Evolutionary conservation across 2,329 filamentous ascomycete species (phyloP).

Genomic region (Pseudogymnoascus sp.): DNA sequence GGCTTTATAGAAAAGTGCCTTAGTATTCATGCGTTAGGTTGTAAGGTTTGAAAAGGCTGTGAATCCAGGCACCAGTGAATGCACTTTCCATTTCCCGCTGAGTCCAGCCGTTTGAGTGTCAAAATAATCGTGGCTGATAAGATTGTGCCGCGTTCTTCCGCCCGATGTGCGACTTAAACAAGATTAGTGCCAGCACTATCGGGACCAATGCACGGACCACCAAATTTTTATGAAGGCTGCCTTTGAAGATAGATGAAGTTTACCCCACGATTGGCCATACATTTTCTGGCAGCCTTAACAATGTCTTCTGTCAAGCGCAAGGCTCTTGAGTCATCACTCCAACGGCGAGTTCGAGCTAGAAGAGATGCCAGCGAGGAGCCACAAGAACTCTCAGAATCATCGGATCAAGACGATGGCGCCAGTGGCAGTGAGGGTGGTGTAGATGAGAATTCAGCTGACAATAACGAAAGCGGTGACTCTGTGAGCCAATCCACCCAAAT

Average conservation of each 20-base stretch:
- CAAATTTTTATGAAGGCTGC: conserved; percentile 6
- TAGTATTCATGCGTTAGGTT: background rate
- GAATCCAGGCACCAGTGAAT: conserved; percentile 4
- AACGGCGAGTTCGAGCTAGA: conserved; percentile 27
- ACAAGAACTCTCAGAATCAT: conserved; percentile 29
- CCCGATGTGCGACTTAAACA: background rate
- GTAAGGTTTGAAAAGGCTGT: background rate
- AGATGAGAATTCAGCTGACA: conserved; percentile 26
- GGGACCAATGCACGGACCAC: background rate
- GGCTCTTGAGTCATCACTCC: conserved; percentile 19
- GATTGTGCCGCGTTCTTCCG: conserved; percentile 2
- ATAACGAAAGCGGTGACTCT: conserved; percentile 25
- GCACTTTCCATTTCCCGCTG: background rate
- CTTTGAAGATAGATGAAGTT: background rate
- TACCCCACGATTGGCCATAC: background rate
- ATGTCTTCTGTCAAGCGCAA: conserved; percentile 28
- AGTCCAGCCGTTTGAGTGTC: background rate
- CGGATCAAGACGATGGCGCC: conserved; percentile 26
- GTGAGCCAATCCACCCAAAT: background rate
- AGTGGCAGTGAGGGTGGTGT: conserved; percentile 25
- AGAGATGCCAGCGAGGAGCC: conserved; percentile 25
- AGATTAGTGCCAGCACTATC: background rate
- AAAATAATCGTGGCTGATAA: conserved; percentile 5
- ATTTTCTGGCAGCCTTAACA: conserved; percentile 6
- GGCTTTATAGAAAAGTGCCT: background rate